Base-by-base conservation (phyloP, 1,139 yeast genomes). In the Pneumocystis murina region DNA sequence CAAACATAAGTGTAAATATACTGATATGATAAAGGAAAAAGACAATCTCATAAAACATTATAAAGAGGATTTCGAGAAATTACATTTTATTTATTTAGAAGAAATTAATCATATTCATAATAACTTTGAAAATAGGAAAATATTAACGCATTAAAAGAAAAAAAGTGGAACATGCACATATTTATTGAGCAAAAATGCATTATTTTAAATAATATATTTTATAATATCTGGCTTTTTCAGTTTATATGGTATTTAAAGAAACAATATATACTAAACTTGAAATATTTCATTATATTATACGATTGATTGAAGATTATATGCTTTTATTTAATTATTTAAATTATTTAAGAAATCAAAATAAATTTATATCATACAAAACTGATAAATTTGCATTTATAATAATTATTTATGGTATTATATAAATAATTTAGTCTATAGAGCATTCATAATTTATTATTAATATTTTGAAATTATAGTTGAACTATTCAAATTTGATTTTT, bases 401-500 rank as follows among this genome's bases (percentile, higher is more conserved):
- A 20, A 5, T 24, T 40, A 33, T 40, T n/a, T 24, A 48, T 24
- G 14, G 12, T 8, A 24, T 48, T 48, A 24, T 10, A 24, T 48
- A 10, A 24, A 12, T 2, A 20, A 24, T 48, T 24, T 2, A 41
- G 7, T 24, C 20, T 48, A 48, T 40, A 40, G n/a, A n/a, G 7
- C 24, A 24, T 58, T 58, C 5, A 38, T 38, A 28, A n/a, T 20
- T 58, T 7, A 7, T n/a, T 57, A 20, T 38, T 20, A 20, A 12
- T 58, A 12, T 38, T 58, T 40, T 24, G 10, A 30, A 20, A 58
- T 12, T 30, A 10, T 30, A 40, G 16, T 30, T 10, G 14, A 30
- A 38, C 30, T 20, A 58, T 58, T 74, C 75, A 72, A 91, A 91
- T 1, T 80, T 83, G 70, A 87, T 81, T 78, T 91, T 92, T 76